Evolutionary conservation across 495 filamentous ascomycete species (phyloP).

Genomic region (Xylaria sp.): DNA sequence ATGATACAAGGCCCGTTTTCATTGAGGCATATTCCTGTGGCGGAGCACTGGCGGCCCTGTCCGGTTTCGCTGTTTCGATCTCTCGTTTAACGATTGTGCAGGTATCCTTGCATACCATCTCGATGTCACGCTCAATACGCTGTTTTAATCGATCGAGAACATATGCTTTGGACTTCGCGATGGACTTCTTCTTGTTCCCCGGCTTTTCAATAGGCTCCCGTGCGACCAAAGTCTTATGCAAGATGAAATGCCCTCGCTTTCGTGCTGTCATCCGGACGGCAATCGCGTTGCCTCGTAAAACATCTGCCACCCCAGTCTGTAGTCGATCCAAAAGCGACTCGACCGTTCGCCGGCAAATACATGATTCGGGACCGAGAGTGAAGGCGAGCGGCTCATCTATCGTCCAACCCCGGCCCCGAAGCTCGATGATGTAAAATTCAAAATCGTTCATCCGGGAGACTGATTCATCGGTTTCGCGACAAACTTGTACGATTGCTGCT

Average conservation of each 20-base stretch:
- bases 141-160: conserved; percentile 45
- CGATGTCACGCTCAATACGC: conserved; percentile 51
- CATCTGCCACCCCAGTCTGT: conserved; percentile 53
- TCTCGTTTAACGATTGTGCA: conserved; percentile 50
- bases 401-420: conserved; percentile 49
- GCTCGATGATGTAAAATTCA: conserved; percentile 50
- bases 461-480: conserved; percentile 43
- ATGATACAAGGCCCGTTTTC: background rate
- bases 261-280: conserved; percentile 50
- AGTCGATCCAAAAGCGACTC: conserved; percentile 53
- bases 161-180: conserved; percentile 36
- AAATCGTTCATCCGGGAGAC: conserved; percentile 49
- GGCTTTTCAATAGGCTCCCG: conserved; percentile 41
- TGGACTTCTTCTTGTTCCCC: conserved; percentile 31
- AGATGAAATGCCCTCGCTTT: conserved; percentile 54
- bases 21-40: conserved; percentile 2
- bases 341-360: conserved; percentile 45
- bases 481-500: conserved; percentile 33
- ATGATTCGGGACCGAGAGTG: conserved; percentile 39
- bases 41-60: conserved; percentile 8
- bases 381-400: conserved; percentile 48
- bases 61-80: conserved; percentile 31
- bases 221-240: conserved; percentile 55
- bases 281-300: conserved; percentile 51
- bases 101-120: conserved; percentile 54